Conservation (phyloP, 306 rosid genomes). For the Cucumis hystrix region DNA sequence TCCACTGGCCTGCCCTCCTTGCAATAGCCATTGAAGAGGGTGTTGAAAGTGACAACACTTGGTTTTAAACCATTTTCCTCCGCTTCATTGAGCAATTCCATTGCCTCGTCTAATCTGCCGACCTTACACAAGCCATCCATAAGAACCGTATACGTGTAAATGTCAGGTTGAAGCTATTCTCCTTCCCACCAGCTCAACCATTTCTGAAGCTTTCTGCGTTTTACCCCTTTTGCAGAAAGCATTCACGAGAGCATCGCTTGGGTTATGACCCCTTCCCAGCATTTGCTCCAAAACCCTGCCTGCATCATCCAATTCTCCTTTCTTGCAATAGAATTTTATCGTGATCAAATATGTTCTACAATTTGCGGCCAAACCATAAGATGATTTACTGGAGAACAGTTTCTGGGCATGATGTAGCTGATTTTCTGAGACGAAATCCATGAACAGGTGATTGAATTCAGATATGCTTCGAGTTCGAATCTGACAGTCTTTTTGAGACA, state of each 20-base stretch:
- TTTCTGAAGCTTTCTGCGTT: constrained; percentile 45
- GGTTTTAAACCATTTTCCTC: constrained; percentile 37
- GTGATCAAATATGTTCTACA: constrained; percentile 39
- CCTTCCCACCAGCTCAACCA: constrained; percentile 30
- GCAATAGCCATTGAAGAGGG: constrained; percentile 59
- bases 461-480: constrained; percentile 11
- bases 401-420: constrained; percentile 23
- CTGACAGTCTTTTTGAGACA: constrained; percentile 11
- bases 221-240: constrained; percentile 54
- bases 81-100: constrained; percentile 53
- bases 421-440: constrained; percentile 27
- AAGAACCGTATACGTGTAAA: constrained; percentile 50
- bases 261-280: constrained; percentile 42
- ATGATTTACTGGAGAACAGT: constrained; percentile 20
- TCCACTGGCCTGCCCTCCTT: constrained; percentile 61
- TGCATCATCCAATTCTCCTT: constrained; percentile 42
- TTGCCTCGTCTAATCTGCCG: constrained; percentile 67
- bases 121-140: constrained; percentile 84
- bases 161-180: constrained; percentile 25
- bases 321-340: constrained; percentile 46
- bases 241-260: constrained; percentile 36
- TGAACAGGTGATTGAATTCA: constrained; percentile 41
- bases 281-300: constrained; percentile 19
- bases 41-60: constrained; percentile 46
- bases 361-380: constrained; percentile 35